Percentiles rank a stretch among this genome's conserved stretches.
Evolutionary conservation across 2,329 filamentous ascomycete genomes (phyloP).

Genomic region (Didymella segeticola): DNA sequence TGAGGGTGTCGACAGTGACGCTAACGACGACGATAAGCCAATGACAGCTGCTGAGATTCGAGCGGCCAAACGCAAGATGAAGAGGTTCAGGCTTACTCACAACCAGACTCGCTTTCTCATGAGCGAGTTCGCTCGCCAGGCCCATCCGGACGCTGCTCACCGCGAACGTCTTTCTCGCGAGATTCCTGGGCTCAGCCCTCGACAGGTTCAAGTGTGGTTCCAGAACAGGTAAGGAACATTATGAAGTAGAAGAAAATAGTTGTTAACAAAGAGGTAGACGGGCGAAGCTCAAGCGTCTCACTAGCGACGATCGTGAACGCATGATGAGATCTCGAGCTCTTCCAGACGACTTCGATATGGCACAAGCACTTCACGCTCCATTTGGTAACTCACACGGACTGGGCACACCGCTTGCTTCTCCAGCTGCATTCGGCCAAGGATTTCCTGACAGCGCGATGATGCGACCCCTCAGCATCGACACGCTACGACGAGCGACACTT

Average conservation of each 20-base stretch:
- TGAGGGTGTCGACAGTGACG: constrained; percentile 36
- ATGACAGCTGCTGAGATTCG: constrained; percentile 58
- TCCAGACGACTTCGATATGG: constrained; percentile 66
- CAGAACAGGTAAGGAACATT: constrained; percentile 80
- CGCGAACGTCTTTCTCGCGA: constrained; percentile 85
- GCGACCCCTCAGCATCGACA: constrained; percentile 72
- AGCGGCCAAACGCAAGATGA: constrained; percentile 65
- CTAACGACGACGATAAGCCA: constrained; percentile 43
- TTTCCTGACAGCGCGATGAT: constrained; percentile 65
- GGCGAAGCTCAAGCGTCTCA: constrained; percentile 67
- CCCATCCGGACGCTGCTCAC: constrained; percentile 90
- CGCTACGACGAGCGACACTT: constrained; percentile 66
- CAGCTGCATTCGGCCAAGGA: constrained; percentile 49
- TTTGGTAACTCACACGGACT: constrained; percentile 56
- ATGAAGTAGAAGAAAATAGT: not conserved
- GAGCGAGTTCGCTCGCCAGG: constrained; percentile 95
- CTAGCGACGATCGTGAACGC: constrained; percentile 66
- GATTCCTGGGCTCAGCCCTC: constrained; percentile 87
- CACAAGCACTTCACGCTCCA: constrained; percentile 63
- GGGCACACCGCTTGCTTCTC: constrained; percentile 57
- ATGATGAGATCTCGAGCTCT: constrained; percentile 67
- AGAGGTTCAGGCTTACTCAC: constrained; percentile 87
- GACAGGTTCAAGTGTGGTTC: constrained; percentile 98
- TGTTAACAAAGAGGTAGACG: constrained; percentile 52
- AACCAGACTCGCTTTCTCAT: constrained; percentile 97